These are phyloP conservation scores for Fraxinus pennsylvanica DNA, from an alignment of 257 asterid species.

Conservation along the genomic window DNA sequence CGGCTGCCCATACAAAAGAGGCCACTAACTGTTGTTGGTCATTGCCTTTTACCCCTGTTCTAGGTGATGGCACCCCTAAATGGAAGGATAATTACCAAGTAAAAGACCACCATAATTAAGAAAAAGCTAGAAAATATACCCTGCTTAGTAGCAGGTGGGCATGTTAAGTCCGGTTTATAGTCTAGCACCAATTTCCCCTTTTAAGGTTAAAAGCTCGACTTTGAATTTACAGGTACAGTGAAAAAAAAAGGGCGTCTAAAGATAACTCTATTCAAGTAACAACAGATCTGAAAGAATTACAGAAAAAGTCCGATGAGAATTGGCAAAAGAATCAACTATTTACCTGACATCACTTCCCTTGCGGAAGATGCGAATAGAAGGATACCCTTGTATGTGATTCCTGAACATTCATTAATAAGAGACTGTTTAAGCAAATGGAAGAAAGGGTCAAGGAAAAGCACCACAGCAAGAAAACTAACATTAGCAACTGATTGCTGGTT, in stretches of 20 bases:
- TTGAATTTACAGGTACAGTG: not conserved
- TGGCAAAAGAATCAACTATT: conserved; percentile 10
- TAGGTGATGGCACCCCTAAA: not conserved
- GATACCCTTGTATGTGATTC: conserved; percentile 95
- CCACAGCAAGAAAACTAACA: not conserved
- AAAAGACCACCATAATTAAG: not conserved
- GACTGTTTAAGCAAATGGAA: conserved; percentile 9
- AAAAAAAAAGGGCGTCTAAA: not conserved
- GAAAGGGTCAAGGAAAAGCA: conserved; percentile 23
- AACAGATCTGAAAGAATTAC: not conserved
- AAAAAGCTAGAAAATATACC: not conserved
- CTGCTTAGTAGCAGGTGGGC: not conserved
- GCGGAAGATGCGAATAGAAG: conserved; percentile 91
- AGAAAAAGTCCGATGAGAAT: not conserved
- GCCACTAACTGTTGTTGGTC: not conserved
- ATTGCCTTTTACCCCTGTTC: not conserved
- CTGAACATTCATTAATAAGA: conserved; percentile 38
- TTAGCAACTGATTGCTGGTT: not conserved
- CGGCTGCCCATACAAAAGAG: not conserved
- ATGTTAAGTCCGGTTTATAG: not conserved
- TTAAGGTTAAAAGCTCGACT: not conserved
- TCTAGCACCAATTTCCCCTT: not conserved
- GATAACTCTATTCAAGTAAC: not conserved
- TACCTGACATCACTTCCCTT: conserved; percentile 88
- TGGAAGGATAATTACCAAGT: not conserved